Evolutionary conservation across 2,329 filamentous ascomycete species (phyloP), one percentile per base, ranked within the genome.

Genomic region (Fusarium sp.): DNA sequence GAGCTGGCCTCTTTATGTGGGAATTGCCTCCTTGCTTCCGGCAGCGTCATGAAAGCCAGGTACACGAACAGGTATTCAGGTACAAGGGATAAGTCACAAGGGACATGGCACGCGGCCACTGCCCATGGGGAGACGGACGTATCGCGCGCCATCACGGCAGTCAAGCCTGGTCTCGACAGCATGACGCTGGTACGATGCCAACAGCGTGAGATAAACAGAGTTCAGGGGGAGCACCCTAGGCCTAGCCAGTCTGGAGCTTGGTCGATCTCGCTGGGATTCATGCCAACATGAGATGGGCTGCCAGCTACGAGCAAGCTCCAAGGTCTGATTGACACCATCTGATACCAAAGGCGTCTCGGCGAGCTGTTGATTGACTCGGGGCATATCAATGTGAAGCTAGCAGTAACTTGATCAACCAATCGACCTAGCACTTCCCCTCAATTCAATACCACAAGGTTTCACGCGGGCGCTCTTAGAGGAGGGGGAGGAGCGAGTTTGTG

Each of bases 361-460:
- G 40, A 53, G 26, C 34, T 64, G 26, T 63, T 26, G 36, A 39
- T 70, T 42, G 49, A 69, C 55, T 56, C 46, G 52, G 22, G 13
- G 38, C 63, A 66, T 59, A 54, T 66, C 49, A 60, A 36, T 28
- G 34, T 49, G 50, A 56, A 36, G 45, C 52, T 53, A 67, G 42
- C 5, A 58, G 64, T 34, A 46, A 33, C 54, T 33, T 42, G 43
- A 52, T 34, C 20, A 48, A 33, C 68, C 68, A 71, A 71, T 71
- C 55, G 65, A 54, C 55, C 45, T 18, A 44, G 55, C 55, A 66
- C 45, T 71, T 71, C 63, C 67, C 72, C 70, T 74, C 72, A 71
- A 57, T 72, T 66, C 20, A 42, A 53, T 58, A 42, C 51, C 72
- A 73, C 71, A 75, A 75, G 69, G 73, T 75, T 75, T 74, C 69